Evolutionary conservation across 139 green algal species (phyloP), one percentile per base, ranked within the genome.

Genomic region (Coccomyxa sp.): DNA sequence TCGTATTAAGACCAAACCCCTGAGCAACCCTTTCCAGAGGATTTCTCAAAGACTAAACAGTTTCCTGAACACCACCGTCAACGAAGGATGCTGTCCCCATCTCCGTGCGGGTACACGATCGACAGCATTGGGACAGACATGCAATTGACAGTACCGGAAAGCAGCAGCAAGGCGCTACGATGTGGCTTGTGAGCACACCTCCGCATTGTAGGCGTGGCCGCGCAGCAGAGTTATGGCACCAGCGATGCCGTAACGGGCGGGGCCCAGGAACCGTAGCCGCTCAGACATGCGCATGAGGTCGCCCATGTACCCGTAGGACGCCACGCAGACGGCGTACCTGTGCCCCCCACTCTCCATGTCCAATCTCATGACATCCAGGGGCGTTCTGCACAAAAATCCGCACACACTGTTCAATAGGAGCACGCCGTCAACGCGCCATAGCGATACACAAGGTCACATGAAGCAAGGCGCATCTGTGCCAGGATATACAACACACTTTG

Each of bases 241-340:
- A 9, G 90, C 81, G 9, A 92, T 45, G 82, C 87, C 85, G 85
- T 93, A 93, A 45, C 90, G 88, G 21, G 79, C 15, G 0, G 94
- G 94, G 0, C 94, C 94, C 86, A 97, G 82, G 82, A 80, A 94
- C 7, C 94, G 86, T 81, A 93, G 84, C 30, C 51, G 66, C 86
- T 98, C 94, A 63, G 88, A 94, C 10, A 81, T 28, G 13, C 74
- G 31, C 87, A 96, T 93, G 12, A 98, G 91, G 79, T 97, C 94
- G 9, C 92, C 95, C 83, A 98, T 90, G 90, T 97, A 98, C 21
- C 94, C 94, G 68, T 95, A 95, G 21, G 80, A 79, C 0, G 85
- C 89, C 59, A 92, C 87, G 83, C 89, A 91, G 76, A 31, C 86
- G 1, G 86, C 83, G 75, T 87, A 90, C 32, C 82, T 78, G 38